Conservation (phyloP, 345 rosid genomes). For the Aethionema arabicum region DNA sequence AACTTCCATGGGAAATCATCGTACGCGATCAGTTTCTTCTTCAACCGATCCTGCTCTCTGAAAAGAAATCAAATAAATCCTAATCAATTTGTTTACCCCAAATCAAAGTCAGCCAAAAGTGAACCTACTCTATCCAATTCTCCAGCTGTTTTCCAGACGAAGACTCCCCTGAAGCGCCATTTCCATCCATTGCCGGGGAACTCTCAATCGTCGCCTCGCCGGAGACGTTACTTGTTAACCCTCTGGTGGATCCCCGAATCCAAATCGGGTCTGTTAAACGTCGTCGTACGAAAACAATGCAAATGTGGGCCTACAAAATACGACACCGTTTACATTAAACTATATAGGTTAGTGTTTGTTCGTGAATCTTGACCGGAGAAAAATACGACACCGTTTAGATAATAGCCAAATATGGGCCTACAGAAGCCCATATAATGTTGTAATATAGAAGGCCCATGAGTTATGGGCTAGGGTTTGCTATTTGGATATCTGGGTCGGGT, state of each 20-base stretch:
- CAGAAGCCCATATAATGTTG: no score
- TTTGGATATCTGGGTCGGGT: conserved; percentile 34
- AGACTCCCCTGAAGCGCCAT: conserved; percentile 15
- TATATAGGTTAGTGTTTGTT: no score
- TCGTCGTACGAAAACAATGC: not conserved
- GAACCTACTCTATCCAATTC: conserved; percentile 38
- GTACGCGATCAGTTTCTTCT: conserved; percentile 51
- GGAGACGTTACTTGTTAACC: conserved; percentile 9
- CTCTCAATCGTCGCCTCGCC: conserved; percentile 17
- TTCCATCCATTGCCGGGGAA: conserved; percentile 24
- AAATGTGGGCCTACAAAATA: conserved; percentile 21
- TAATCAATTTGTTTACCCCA: not conserved
- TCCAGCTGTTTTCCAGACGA: conserved; percentile 26
- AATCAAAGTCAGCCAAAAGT: not conserved
- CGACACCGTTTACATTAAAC: no score
- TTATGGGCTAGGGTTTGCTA: conserved; percentile 35
- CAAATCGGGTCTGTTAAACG: not conserved
- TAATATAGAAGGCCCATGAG: conserved; percentile 10
- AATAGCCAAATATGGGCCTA: not conserved
- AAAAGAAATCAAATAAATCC: conserved; percentile 7
- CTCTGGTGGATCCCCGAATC: conserved; percentile 18
- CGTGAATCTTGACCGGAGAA: no score
- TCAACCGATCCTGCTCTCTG: conserved; percentile 64
- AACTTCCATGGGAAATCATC: conserved; percentile 67
- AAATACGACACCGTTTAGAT: no score